Base-by-base conservation (phyloP, 108 stramenopile genomes). In the Cyclotella atomus region DNA sequence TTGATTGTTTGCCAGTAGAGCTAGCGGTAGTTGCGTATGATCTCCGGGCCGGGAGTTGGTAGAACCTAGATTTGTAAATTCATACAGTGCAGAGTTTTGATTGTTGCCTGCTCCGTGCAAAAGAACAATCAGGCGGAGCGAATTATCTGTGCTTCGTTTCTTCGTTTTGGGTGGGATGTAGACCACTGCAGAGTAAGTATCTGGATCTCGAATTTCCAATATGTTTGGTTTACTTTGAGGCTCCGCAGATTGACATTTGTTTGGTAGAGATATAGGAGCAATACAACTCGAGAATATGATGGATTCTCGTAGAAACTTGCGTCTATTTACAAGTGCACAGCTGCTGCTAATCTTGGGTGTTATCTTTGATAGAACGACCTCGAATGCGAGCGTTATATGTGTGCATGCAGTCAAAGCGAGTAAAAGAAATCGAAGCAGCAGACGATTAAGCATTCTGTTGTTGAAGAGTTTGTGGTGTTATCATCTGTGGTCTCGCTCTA, bases 101-200 rank as follows among this genome's bases (percentile, higher is more conserved):
- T 94, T 91, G 35, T 65, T 74, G 1, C 89, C 93, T 16, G 93
- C 90, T 32, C 89, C 93, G 41, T 89, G 90, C 36, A 94, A 68
- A 0, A 94, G 83, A 14, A 94, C 62, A 41, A 94, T 70, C 23
- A 94, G 83, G 24, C 90, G 93, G 14, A 54, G 65, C 45, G 56
- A 44, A 32, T 82, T 52, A n/a, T 10, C n/a, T n/a, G n/a, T n/a
- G n/a, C n/a, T 60, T 0, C 65, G 21, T 34, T 35, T 5, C 14
- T 38, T 28, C 16, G 3, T 21, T 19, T 32, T 53, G 49, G 73
- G 73, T 29, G 87, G 86, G 21, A 81, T 50, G 61, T 90, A 89
- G 1, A 79, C 85, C 12, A 90, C 76, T 1, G 89, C 87, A 0
- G 88, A 82, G 75, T 90, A 93, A 0, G 89, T 79, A 14, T 81